Evolutionary conservation across 768 basidiomycete species (phyloP), one percentile per base, ranked within the genome.

Genomic region (Russula vinacea): DNA sequence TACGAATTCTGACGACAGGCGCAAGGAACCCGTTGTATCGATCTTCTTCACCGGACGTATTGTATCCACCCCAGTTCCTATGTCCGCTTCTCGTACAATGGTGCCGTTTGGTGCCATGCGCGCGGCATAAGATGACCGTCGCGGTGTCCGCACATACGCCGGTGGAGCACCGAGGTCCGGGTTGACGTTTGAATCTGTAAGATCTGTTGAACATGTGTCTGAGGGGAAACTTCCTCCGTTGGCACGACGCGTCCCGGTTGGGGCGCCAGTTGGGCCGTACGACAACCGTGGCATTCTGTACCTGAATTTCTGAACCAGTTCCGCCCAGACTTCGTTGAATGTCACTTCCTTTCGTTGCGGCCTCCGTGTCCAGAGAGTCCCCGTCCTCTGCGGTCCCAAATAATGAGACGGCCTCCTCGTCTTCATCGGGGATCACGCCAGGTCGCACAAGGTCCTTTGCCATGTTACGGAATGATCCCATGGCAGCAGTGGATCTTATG

Each of bases 1-100:
- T 33, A 94, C 86, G 71, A 84, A 94, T 69, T 92, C 94, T 11
- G 85, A 81, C 0, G 92, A 93, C 22, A 90, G 74, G 65, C 87
- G 79, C 16, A 93, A 76, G 5, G 92, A 94, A 4, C 88, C 85
- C 13, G 81, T 79, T 5, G 88, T 81, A 73, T 97, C 94, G 35
- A 96, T 87, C 71, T 91, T 92, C 82, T 95, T 96, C 66, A 96
- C 86, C 0, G 95, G 94, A 58, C 94, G 83, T 70, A 98, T 92
- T 1, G 95, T 98, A 70, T 91, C 92, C 51, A 90, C 80, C 44
- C 93, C 93, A 58, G 80, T 89, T 19, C 92, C 93, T n/a, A 95
- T 72, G 74, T 95, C 94, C 13, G 87, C 92, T 69, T 87, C 87
- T 49, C 83, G 83, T 70, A 94, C 76, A 9, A 93, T 78, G 0